Evolutionary conservation across 1,139 yeast genomes (phyloP), one percentile per base, ranked within the genome.

Genomic region (Geotrichum candidum): DNA sequence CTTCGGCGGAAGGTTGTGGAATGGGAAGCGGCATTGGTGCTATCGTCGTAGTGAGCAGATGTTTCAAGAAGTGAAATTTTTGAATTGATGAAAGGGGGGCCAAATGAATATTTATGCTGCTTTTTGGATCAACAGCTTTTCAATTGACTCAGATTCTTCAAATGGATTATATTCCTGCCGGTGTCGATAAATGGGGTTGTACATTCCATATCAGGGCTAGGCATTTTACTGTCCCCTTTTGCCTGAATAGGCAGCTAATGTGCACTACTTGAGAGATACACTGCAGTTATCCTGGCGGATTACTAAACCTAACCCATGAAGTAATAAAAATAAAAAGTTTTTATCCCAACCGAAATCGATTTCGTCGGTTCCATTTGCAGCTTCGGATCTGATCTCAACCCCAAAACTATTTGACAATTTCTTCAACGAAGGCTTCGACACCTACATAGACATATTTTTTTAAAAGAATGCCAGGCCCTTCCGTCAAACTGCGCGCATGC

Each of bases 401-500:
- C 27, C 27, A 25, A 25, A 9, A 29, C 29, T 18, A 6, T 22
- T 15, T 23, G 27, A 48, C 52, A 15, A 18, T 22, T 7, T 11
- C 13, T 53, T 18, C 22, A 18, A 53, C 13, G 10, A 18, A 53
- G 5, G 10, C 18, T 13, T 25, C 27, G 5, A 53, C 13, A 27
- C 3, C 38, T 13, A 41, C 15, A n/a, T 31, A 27, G 27, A 31
- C 9, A 53, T 11, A 35, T 35, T 4, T 35, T 11, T 11, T 48
- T 22, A 41, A 15, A n/a, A 53, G 48, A 51, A 63, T 61, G 63
- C 55, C 59, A 4, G 63, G 63, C 27, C 60, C 63, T 11, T 45
- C 65, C 7, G 66, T 62, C 9, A 54, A 54, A 22, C 50, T 64
- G 27, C 63, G 65, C 56, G 56, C 62, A 27, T 94, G 99, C 76